Conservation (phyloP, 2,329 filamentous ascomycete genomes). For the Exutisphaerella laricina region DNA sequence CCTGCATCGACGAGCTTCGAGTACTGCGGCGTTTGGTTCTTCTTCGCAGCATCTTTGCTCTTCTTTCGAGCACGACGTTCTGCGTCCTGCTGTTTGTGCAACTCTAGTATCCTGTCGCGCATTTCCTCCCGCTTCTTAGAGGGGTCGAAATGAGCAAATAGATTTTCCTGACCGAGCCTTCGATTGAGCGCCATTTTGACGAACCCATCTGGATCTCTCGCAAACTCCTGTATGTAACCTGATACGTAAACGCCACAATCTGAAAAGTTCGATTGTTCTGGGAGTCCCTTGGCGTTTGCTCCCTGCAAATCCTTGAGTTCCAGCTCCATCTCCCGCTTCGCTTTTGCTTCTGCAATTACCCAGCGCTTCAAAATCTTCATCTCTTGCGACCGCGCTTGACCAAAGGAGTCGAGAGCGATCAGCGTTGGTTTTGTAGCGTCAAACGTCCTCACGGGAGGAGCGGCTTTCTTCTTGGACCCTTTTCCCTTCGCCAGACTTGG, state of each 20-base stretch:
- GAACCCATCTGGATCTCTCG: constrained; percentile 67
- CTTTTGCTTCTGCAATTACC: constrained; percentile 64
- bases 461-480: constrained; percentile 18
- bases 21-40: neutral
- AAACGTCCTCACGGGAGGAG: constrained; percentile 26
- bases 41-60: constrained; percentile 16
- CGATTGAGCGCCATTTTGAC: constrained; percentile 59
- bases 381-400: constrained; percentile 57
- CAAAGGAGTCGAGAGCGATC: constrained; percentile 82
- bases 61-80: constrained; percentile 37
- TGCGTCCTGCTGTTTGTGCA: constrained; percentile 55
- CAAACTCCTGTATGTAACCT: constrained; percentile 77
- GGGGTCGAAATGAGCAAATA: constrained; percentile 52
- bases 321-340: constrained; percentile 51
- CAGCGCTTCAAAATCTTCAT: constrained; percentile 69
- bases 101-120: constrained; percentile 57
- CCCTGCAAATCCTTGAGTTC: constrained; percentile 46
- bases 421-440: constrained; percentile 55
- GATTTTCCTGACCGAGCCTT: constrained; percentile 52
- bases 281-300: constrained; percentile 69
- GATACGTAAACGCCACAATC: constrained; percentile 88
- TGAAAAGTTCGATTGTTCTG: constrained; percentile 73
- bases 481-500: constrained; percentile 7
- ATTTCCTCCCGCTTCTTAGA: constrained; percentile 59
- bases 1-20: too few species aligned